Evolutionary conservation across 129 eudicot species (phyloP).

Genomic region (Flaveria brownii): DNA sequence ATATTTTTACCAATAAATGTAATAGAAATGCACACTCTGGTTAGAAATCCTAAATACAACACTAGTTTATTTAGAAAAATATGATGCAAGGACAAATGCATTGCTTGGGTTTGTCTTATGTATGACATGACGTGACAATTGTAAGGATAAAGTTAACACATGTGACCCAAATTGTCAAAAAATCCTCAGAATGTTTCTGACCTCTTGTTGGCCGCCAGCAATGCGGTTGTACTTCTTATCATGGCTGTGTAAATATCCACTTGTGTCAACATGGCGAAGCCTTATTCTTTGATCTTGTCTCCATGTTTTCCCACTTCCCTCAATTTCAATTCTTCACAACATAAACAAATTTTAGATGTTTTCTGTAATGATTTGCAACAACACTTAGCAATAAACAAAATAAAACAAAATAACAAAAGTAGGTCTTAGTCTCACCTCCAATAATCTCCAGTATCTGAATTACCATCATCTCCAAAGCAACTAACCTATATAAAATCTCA

Average conservation of each 20-base stretch:
- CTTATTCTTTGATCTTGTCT: conserved; percentile 91
- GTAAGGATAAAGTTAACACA: too few relatives aligned
- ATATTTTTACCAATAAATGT: background rate
- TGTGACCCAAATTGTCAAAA: background rate
- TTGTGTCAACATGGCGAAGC: conserved; percentile 89
- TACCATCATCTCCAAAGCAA: conserved; percentile 81
- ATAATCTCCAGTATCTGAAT: conserved; percentile 93
- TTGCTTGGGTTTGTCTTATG: too few relatives aligned
- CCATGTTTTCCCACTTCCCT: conserved; percentile 94
- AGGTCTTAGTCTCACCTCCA: conserved; percentile 69
- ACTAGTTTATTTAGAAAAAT: background rate
- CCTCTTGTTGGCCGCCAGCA: conserved; percentile 99
- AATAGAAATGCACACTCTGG: background rate
- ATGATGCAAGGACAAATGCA: background rate
- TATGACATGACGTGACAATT: too few relatives aligned
- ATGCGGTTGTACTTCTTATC: conserved; percentile 90
- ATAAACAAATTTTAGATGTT: conserved; percentile 26
- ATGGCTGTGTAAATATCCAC: conserved; percentile 93
- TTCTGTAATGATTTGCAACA: background rate
- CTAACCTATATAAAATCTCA: conserved; percentile 67
- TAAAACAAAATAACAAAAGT: background rate
- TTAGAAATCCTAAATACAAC: background rate
- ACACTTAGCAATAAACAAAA: background rate
- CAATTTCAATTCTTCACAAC: conserved; percentile 68
- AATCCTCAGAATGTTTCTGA: conserved; percentile 30